phyloP scores from a whole-genome alignment of 2,329 filamentous ascomycete genomes.

The Orbilia oligospora region DNA sequence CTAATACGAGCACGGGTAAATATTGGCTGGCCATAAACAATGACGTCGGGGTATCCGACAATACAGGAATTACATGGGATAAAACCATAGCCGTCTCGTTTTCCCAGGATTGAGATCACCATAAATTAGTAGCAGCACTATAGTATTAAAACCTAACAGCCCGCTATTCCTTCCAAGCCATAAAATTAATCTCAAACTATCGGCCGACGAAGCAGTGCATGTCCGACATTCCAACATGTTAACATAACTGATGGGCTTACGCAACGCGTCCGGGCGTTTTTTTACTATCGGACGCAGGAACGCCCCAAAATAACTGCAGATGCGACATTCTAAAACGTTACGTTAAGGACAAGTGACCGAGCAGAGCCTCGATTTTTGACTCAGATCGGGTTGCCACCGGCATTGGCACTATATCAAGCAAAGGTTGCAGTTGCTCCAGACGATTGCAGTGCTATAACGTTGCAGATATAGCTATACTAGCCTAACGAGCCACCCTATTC shows the following conservation, averaged over 20 bases:
- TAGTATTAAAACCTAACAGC: conserved; percentile 6
- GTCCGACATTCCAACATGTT: background rate
- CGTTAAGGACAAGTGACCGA: background rate
- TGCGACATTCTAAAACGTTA: conserved; percentile 26
- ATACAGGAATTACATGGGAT: conserved; percentile 1
- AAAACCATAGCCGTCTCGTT: conserved; percentile 16
- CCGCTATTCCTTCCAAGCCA: background rate
- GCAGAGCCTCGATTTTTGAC: conserved; percentile 26
- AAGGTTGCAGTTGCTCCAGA: background rate
- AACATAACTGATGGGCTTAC: background rate
- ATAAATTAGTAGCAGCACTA: background rate
- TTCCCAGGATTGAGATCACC: background rate
- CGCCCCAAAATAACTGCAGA: background rate
- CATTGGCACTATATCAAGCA: background rate
- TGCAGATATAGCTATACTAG: conserved; percentile 28
- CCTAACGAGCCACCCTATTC: conserved; percentile 20
- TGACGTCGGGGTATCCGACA: conserved; percentile 1
- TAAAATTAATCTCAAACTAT: background rate
- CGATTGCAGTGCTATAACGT: too few species aligned
- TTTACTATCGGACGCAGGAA: conserved; percentile 4
- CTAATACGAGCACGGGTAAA: conserved; percentile 3
- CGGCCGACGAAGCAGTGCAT: background rate
- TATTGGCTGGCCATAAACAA: background rate
- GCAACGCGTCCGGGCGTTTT: background rate
- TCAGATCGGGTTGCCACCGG: conserved; percentile 1